Evolutionary conservation across 805 yeast species (phyloP), one percentile per base, ranked within the genome.

Genomic region (Metschnikowia henanensis): DNA sequence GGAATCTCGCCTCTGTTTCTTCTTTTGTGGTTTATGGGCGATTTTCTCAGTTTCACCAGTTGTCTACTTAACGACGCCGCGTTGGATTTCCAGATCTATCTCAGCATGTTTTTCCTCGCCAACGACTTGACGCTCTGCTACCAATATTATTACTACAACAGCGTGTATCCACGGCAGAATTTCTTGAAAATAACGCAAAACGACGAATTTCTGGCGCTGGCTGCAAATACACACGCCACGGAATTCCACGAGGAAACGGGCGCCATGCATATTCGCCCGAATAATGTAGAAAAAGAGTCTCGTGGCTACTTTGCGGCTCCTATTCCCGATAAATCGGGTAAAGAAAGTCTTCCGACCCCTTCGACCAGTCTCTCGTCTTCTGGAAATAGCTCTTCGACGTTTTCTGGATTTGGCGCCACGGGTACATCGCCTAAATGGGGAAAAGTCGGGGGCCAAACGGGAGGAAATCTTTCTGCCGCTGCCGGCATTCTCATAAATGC

Each of bases 101-200:
- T 70, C 39, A 68, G 74, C 46, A 37, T 70, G 20, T 71, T 67
- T 54, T 71, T 71, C 47, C 39, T 71, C 39, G 64, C 73, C 45
- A 85, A 87, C 49, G 97, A 91, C 63, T 41, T 76, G 19, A 68
- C 87, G 9, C 69, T 91, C 22, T 72, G 82, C 37, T 71, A 76
- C 4, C 97, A 91, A 61, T 90, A 75, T 60, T 77, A 80, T 62
- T 81, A 87, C 63, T 91, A 89, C 62, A 69, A 77, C n/a, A 51
- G 54, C 39, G 60, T 74, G 20, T 75, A 69, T 43, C 66, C 70
- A 3, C 46, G 59, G 16, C 55, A 47, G 16, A 26, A 37, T 9
- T 30, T 35, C 23, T 30, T 28, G 0, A 15, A 2, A 2, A 23
- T 33, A 16, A 7, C 36, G 9, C 41, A 28, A 6, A 15, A 29